Evolutionary conservation across 768 basidiomycete genomes (phyloP).

Genomic region (Jaapia argillacea): DNA sequence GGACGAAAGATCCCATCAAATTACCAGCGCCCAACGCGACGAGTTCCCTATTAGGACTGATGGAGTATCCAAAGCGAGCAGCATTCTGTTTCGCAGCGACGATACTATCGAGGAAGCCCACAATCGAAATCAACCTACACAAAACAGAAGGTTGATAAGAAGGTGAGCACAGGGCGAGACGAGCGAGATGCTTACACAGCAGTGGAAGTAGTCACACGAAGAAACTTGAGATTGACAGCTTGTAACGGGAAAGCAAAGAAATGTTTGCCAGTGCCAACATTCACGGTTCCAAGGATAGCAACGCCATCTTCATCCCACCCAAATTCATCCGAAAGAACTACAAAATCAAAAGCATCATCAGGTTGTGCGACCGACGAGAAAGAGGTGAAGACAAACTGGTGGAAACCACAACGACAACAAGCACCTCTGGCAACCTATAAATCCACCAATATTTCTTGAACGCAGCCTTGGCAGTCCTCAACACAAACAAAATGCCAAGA

Average conservation of each 20-base stretch:
- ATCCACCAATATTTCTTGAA: constrained; percentile 62
- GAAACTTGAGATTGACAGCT: constrained; percentile 45
- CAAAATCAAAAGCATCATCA: too few relatives aligned
- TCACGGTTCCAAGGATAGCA: constrained; percentile 73
- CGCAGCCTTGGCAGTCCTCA: constrained; percentile 45
- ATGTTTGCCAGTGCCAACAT: constrained; percentile 44
- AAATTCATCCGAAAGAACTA: constrained; percentile 63
- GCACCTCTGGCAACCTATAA: constrained; percentile 81
- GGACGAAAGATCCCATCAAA: constrained; percentile 67
- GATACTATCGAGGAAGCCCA: constrained; percentile 92
- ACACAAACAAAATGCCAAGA: constrained; percentile 51
- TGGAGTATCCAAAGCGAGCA: constrained; percentile 74
- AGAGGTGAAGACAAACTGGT: constrained; percentile 69
- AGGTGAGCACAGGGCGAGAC: neutral
- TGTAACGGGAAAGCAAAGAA: constrained; percentile 72
- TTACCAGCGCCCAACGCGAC: constrained; percentile 89
- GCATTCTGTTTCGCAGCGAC: constrained; percentile 93
- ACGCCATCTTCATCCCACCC: constrained; percentile 74
- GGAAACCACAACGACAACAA: constrained; percentile 75
- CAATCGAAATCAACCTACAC: constrained; percentile 62
- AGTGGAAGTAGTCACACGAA: constrained; percentile 76
- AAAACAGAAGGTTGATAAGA: constrained; percentile 1
- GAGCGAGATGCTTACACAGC: constrained; percentile 44
- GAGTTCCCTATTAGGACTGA: constrained; percentile 90
- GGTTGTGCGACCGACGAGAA: too few relatives aligned